Percentiles rank a stretch among this genome's conserved stretches.
These are phyloP conservation scores for Inosperma sp. DNA, from an alignment of 768 basidiomycete species.

Conservation along the genomic window DNA sequence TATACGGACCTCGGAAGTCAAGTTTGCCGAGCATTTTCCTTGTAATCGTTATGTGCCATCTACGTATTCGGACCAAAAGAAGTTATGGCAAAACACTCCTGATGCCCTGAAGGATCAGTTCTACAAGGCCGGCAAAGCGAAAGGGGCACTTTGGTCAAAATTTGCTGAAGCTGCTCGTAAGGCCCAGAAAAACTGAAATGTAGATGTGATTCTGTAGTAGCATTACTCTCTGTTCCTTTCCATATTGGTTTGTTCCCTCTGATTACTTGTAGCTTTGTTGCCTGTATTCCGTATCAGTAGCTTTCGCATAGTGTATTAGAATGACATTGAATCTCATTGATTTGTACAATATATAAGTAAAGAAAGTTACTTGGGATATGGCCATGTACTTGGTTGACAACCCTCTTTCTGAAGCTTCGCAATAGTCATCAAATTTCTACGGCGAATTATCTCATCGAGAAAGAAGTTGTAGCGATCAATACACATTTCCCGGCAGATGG, in stretches of 20 bases:
- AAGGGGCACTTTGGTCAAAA: background rate
- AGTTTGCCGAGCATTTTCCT: background rate
- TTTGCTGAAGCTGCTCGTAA: background rate
- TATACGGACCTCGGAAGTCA: background rate
- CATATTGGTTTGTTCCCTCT: no score
- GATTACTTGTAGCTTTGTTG: no score
- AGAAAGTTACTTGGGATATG: background rate
- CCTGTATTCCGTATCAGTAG: no score
- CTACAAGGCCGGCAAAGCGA: background rate
- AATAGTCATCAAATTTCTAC: conserved; percentile 15
- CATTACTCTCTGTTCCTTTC: background rate
- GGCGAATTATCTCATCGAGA: conserved; percentile 34
- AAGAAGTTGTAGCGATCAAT: conserved; percentile 29
- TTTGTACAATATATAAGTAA: background rate
- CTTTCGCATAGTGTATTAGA: no score
- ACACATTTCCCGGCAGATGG: conserved; percentile 30
- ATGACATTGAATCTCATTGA: no score
- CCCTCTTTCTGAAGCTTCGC: background rate
- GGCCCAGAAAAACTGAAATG: background rate
- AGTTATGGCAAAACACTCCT: background rate
- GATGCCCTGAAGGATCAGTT: background rate
- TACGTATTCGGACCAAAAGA: background rate
- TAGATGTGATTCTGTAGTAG: background rate
- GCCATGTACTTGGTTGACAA: background rate
- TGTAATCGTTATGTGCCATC: background rate